These are phyloP conservation scores for Talaromyces rugulosus DNA, from an alignment of 2,329 filamentous ascomycete genomes.

Conservation along the genomic window DNA sequence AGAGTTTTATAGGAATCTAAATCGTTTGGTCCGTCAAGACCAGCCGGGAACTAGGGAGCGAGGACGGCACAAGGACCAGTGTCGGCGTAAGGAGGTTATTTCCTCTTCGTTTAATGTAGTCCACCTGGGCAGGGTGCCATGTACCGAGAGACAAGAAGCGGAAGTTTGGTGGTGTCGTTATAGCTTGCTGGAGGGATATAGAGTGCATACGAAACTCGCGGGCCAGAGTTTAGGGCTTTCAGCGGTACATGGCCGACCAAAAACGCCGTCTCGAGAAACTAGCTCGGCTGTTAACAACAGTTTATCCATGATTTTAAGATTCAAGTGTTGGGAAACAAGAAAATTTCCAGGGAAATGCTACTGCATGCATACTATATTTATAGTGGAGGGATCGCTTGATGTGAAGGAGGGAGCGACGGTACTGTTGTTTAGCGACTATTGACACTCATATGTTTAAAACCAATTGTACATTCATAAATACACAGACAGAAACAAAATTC, in stretches of 20 bases:
- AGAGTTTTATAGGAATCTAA: slow-evolving; percentile 27
- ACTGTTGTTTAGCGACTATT: no score
- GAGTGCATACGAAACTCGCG: slow-evolving; percentile 26
- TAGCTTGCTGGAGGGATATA: slow-evolving; percentile 23
- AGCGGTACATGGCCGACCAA: slow-evolving; percentile 22
- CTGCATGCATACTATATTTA: no score
- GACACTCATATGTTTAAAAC: no score
- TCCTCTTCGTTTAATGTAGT: slow-evolving; percentile 11
- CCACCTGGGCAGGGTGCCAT: slow-evolving; percentile 24
- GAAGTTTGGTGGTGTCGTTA: slow-evolving; percentile 13
- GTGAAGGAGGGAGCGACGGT: no score
- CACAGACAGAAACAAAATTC: no score
- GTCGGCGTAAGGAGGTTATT: slow-evolving; percentile 20
- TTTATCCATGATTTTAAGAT: no score
- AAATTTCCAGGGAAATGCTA: no score
- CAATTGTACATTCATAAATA: no score
- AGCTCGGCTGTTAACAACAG: background rate
- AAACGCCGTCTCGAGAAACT: slow-evolving; percentile 22
- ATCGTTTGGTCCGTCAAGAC: slow-evolving; percentile 25
- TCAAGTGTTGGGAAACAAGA: no score
- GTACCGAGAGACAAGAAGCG: slow-evolving; percentile 24
- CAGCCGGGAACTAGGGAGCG: slow-evolving; percentile 26
- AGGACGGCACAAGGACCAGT: slow-evolving; percentile 22
- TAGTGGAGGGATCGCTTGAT: no score
- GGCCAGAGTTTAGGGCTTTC: slow-evolving; percentile 18